A percentile compares a stretch with the other conserved stretches of the same genome.
Conservation (phyloP, 2,329 filamentous ascomycete species). For the Ophiostoma australiae region DNA sequence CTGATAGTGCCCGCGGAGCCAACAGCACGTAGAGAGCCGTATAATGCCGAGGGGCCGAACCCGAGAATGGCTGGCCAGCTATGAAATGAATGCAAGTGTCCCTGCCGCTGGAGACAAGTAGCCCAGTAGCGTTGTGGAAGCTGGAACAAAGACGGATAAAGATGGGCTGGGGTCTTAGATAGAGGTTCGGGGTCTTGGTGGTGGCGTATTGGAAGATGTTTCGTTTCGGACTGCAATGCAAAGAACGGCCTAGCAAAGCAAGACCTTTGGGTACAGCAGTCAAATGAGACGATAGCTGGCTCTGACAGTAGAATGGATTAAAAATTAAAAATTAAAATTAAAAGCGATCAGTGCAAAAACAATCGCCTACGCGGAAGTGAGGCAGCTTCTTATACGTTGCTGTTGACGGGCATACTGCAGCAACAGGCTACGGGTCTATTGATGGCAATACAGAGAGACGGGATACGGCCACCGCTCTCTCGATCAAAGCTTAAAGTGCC, state of each 20-base stretch:
- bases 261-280: background rate
- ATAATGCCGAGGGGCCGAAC: constrained; percentile 22
- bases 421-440: background rate
- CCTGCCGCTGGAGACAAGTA: background rate
- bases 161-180: background rate
- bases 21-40: constrained; percentile 20
- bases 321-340: background rate
- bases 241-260: background rate
- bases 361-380: background rate
- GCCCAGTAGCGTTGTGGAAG: background rate
- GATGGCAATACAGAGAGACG: background rate
- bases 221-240: background rate
- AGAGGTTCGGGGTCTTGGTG: background rate
- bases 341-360: background rate
- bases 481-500: background rate
- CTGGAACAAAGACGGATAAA: background rate
- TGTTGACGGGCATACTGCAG: background rate
- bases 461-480: background rate
- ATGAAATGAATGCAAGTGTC: background rate
- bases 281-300: background rate
- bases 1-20: background rate
- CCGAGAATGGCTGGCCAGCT: background rate
- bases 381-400: background rate
- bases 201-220: background rate
- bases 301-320: background rate